Base-by-base conservation (phyloP, 2,329 filamentous ascomycete species). In the Alternaria gansuensis region DNA sequence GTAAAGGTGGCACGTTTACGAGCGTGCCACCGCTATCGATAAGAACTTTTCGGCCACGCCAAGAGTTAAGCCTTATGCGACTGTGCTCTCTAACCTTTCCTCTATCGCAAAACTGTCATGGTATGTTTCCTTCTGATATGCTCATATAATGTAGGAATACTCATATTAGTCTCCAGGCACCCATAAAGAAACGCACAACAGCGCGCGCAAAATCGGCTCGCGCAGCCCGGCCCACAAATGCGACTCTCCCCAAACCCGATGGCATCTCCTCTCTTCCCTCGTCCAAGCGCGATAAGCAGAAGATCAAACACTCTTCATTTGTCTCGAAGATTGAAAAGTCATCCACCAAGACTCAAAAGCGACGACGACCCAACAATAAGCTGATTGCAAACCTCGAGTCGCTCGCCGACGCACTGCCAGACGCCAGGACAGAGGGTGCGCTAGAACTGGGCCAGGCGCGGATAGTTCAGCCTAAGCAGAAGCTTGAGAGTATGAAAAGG, bases 221-320 rank as follows among this genome's bases (percentile, higher is more conserved):
- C 51, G 64, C 65, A 28, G 56, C 62, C 11, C 71, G 71, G 26
- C 67, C 71, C 10, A 54, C 59, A 13, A 51, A 60, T 4, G 60
- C 69, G n/a, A 49, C 54, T 39, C 62, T 70, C 6, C 61, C 67
- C 41, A 59, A 54, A 34, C 60, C 69, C 41, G 71, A 73, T 44
- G 71, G 73, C 46, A 82, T 64, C 53, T 13, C 52, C 51, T 43
- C 84, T 13, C 93, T 94, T 78, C 81, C 87, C 60, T 85, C 87
- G 54, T 88, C 84, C 63, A 98, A 97, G 79, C 88, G 86, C 74
- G 91, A 96, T 81, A 96, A 94, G 81, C 90, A 89, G 24, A 81
- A 84, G 33, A 91, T 96, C 69, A 93, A 93, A 74, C 92, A 92
- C 82, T 90, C 90, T 0, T 80, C 88, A 13, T 92, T 98, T 65